Conservation (phyloP, 2,329 filamentous ascomycete genomes). For the Colletotrichum abscissum region DNA sequence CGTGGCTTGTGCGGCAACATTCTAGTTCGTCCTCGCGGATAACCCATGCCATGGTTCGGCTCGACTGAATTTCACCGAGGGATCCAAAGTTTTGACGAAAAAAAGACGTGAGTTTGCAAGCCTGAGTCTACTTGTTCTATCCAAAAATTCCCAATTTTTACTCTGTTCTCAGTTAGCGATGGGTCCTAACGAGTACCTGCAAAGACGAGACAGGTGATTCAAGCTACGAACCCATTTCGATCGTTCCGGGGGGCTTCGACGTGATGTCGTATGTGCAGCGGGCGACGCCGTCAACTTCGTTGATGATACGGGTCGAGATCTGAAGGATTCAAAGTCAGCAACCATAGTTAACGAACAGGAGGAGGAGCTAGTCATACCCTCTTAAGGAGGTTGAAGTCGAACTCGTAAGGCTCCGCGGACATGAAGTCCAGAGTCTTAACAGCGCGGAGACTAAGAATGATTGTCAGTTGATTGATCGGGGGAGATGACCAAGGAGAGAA, state of each 20-base stretch:
- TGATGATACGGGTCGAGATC: constrained; percentile 77
- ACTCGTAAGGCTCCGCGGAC: constrained; percentile 73
- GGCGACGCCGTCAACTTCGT: constrained; percentile 73
- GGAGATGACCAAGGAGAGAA: too few relatives aligned
- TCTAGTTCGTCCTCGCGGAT: not conserved
- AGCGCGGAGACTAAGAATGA: constrained; percentile 51
- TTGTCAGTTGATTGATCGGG: too few relatives aligned
- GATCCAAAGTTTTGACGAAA: not conserved
- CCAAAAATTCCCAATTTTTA: not conserved
- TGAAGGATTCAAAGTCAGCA: constrained; percentile 29
- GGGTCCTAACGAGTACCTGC: not conserved
- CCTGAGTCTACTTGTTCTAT: not conserved
- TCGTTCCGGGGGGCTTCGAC: constrained; percentile 27
- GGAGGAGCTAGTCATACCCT: constrained; percentile 32
- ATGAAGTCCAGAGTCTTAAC: constrained; percentile 63
- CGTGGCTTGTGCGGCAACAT: not conserved
- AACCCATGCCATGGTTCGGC: not conserved
- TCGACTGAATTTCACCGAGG: not conserved
- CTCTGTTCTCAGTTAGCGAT: not conserved
- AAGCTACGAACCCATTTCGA: not conserved
- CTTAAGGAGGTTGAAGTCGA: constrained; percentile 72
- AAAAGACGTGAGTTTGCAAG: not conserved
- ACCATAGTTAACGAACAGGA: too few relatives aligned
- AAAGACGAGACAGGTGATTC: not conserved
- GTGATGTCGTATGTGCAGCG: constrained; percentile 69